Percentiles rank a stretch among this genome's conserved stretches.
Evolutionary conservation across 495 filamentous ascomycete genomes (phyloP).

Genomic region (Aspergillus leporis): DNA sequence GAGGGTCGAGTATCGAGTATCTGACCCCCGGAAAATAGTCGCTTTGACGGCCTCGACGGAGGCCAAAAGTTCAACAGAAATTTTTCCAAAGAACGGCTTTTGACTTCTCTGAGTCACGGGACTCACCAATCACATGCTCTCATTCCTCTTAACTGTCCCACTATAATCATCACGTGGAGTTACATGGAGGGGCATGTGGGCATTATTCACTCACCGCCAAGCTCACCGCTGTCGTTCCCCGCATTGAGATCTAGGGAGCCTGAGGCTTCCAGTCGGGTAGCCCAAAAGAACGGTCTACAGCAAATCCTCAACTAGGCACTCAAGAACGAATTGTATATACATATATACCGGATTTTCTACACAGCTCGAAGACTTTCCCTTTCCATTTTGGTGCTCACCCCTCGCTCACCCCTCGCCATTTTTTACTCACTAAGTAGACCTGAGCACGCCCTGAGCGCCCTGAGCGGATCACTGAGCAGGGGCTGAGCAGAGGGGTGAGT

Average conservation of each 20-base stretch:
- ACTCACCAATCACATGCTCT: background rate
- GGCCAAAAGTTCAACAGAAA: slow-evolving; percentile 5
- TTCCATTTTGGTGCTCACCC: too few species aligned
- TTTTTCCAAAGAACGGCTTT: background rate
- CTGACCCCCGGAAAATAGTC: slow-evolving; percentile 3
- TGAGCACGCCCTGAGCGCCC: too few species aligned
- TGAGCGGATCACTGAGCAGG: too few species aligned
- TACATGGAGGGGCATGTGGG: background rate
- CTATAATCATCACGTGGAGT: background rate
- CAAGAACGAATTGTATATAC: too few species aligned
- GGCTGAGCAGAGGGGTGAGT: too few species aligned
- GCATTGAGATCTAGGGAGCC: background rate
- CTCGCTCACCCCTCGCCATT: too few species aligned
- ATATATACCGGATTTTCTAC: too few species aligned
- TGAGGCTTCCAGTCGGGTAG: background rate
- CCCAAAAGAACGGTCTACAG: background rate
- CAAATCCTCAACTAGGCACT: background rate
- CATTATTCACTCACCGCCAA: background rate
- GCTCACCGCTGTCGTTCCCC: background rate
- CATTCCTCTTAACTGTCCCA: background rate
- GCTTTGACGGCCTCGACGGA: background rate
- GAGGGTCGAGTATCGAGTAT: background rate
- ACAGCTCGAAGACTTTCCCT: too few species aligned
- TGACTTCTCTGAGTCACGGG: background rate
- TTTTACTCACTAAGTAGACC: too few species aligned